phyloP scores from a whole-genome alignment of 345 rosid species.

The Bruguiera sexangula region DNA sequence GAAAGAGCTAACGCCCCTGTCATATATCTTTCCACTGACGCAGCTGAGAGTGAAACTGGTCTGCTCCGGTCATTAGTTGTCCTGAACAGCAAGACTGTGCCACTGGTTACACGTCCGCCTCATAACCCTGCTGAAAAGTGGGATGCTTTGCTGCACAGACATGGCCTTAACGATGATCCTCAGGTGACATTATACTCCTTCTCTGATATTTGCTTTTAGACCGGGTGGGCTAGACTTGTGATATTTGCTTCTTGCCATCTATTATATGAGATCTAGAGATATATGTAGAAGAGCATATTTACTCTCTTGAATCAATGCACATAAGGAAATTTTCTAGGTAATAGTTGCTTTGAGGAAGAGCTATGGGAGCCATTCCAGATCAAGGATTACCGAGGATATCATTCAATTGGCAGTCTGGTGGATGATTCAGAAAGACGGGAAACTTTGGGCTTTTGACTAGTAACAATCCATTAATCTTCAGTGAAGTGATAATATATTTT shows the following conservation, averaged over 20 bases:
- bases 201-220: background rate
- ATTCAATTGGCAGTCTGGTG: too few relatives aligned
- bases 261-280: too few relatives aligned
- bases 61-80: slow-evolving; percentile 70
- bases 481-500: too few relatives aligned
- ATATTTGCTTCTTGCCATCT: background rate
- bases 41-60: slow-evolving; percentile 87
- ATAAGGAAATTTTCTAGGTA: too few relatives aligned
- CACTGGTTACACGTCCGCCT: slow-evolving; percentile 71
- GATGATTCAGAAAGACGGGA: too few relatives aligned
- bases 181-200: slow-evolving; percentile 44
- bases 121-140: slow-evolving; percentile 84
- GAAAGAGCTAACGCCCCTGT: slow-evolving; percentile 66
- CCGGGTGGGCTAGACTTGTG: background rate
- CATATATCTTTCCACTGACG: slow-evolving; percentile 92
- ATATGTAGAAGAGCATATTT: too few relatives aligned
- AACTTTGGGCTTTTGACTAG: too few relatives aligned
- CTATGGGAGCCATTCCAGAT: too few relatives aligned
- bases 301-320: too few relatives aligned
- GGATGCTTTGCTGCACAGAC: slow-evolving; percentile 84
- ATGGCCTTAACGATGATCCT: slow-evolving; percentile 56
- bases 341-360: too few relatives aligned
- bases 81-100: slow-evolving; percentile 61
- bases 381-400: too few relatives aligned
- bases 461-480: too few relatives aligned